Conservation (phyloP, 2,329 filamentous ascomycete genomes). For the Aspergillus niger region DNA sequence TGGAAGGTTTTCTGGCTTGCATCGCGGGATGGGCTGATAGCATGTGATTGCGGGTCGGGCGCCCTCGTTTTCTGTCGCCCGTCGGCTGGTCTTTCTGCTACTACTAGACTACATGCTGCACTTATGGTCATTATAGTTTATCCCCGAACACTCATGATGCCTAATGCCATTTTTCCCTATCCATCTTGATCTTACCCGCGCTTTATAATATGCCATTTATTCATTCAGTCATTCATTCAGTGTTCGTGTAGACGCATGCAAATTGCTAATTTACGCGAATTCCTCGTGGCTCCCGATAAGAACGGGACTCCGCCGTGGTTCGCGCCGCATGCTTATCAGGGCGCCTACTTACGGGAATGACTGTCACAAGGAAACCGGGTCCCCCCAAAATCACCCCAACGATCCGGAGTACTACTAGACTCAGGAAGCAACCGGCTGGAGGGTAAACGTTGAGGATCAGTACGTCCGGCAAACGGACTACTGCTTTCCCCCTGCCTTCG, state of each 20-base stretch:
- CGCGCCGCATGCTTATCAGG: not conserved
- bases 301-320: not conserved
- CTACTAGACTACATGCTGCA: too few relatives aligned
- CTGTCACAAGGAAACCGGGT: not conserved
- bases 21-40: slow-evolving; percentile 8
- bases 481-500: not conserved
- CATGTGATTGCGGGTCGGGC: slow-evolving; percentile 40
- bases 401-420: not conserved
- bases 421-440: not conserved
- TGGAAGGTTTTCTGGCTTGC: not conserved
- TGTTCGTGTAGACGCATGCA: too few relatives aligned
- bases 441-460: not conserved
- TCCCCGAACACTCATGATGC: too few relatives aligned
- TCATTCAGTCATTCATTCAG: too few relatives aligned
- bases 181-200: too few relatives aligned
- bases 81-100: not conserved
- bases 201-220: too few relatives aligned
- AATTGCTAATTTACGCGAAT: not conserved
- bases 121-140: too few relatives aligned
- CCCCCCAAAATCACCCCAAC: not conserved
- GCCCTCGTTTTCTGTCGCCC: slow-evolving; percentile 8
- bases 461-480: not conserved
- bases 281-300: not conserved
- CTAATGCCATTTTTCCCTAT: too few relatives aligned
- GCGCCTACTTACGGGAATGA: not conserved